Evolutionary conservation across 805 yeast species (phyloP), one percentile per base, ranked within the genome.

Genomic region (Torulaspora maleeae): DNA sequence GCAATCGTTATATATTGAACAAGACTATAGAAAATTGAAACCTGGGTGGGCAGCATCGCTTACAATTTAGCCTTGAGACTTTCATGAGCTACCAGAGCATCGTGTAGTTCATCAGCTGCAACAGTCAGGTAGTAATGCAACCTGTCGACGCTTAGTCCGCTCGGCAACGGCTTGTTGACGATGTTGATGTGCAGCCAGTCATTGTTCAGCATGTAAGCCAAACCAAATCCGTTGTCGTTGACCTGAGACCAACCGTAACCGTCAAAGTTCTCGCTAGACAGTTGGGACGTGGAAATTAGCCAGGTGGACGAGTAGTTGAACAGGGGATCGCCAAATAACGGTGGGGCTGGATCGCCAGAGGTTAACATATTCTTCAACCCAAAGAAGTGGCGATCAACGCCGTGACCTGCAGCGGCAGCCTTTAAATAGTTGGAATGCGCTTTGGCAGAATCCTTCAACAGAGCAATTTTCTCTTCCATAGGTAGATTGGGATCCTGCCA

Each of bases 211-310:
- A 89, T 87, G 72, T 91, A 91, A 7, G 96, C 97, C 51, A 87
- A 75, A 6, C 98, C 99, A 59, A 86, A 82, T 7, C 99, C 99
- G 50, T 83, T 86, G 61, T 90, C 95, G 56, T 85, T 81, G 40
- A 93, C 98, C 66, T 95, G 95, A 15, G 96, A 79, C 87, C 89
- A 91, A 27, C 99, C 99, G 75, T 90, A 91, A 36, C 95, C 90
- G 64, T 88, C 88, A 69, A 88, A 86, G 66, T 73, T 74, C 57
- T 83, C 86, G 4, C 95, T 84, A 7, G 93, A 84, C 53, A 91
- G 74, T 68, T 91, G 98, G 1, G 96, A 88, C 2, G 96, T 80
- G 15, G 95, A 85, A 42, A 91, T 66, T 65, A 76, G 82, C 99
- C 99, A 91, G 37, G 86, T 78, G 27, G 80, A 71, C 5, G 95